Evolutionary conservation across 371 early-diverging fungal genomes (phyloP).

Genomic region (Apophysomyces variabilis): DNA sequence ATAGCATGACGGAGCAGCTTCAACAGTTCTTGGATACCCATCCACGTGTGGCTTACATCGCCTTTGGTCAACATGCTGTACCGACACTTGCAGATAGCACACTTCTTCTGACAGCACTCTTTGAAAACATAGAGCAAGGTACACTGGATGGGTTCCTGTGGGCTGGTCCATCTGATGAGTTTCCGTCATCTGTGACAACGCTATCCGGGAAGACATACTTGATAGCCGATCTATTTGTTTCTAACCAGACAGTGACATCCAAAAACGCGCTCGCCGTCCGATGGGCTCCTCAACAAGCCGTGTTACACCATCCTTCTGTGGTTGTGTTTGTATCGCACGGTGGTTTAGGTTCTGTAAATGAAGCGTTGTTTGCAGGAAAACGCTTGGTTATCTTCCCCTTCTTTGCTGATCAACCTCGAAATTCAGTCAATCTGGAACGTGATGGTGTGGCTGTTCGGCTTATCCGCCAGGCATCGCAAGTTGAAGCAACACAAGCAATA

Average conservation of each 20-base stretch:
- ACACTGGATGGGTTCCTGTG: conserved; percentile 43
- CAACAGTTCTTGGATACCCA: conserved; percentile 25
- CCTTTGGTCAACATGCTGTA: conserved; percentile 39
- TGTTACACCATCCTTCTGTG: conserved; percentile 39
- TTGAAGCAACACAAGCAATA: conserved; percentile 4
- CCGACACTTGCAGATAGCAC: conserved; percentile 12
- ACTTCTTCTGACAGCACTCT: conserved; percentile 21
- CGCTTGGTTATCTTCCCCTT: conserved; percentile 37
- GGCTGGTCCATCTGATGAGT: conserved; percentile 14
- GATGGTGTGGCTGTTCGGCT: conserved; percentile 2
- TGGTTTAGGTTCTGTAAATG: conserved; percentile 40
- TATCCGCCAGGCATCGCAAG: neutral
- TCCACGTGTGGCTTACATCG: conserved; percentile 32
- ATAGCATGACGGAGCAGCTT: conserved; percentile 20
- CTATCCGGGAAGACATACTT: conserved; percentile 7
- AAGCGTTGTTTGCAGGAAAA: conserved; percentile 35
- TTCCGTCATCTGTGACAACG: conserved; percentile 21
- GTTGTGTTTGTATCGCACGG: conserved; percentile 46
- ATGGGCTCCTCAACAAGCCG: conserved; percentile 50
- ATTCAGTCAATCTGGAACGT: conserved; percentile 14
- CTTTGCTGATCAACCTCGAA: conserved; percentile 41
- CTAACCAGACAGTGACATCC: neutral
- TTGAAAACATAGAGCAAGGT: conserved; percentile 22
- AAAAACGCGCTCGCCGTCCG: conserved; percentile 17
- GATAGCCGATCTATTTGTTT: neutral